These are phyloP conservation scores for Penicillium verrucosum DNA, from an alignment of 2,329 filamentous ascomycete species.

Conservation along the genomic window DNA sequence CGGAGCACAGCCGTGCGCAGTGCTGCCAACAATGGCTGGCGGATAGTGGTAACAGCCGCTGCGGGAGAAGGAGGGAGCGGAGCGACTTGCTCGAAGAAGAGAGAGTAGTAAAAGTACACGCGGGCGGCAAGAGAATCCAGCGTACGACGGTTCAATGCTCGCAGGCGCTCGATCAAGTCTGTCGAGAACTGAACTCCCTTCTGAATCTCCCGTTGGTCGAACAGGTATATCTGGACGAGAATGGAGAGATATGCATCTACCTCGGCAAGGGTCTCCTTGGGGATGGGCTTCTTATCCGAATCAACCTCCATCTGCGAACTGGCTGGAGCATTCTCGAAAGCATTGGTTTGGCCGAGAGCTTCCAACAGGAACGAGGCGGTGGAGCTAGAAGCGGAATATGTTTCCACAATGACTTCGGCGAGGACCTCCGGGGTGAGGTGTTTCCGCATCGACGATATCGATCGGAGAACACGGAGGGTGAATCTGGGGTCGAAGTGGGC, in stretches of 20 bases:
- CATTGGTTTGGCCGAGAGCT: slow-evolving; percentile 65
- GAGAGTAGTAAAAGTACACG: slow-evolving; percentile 95
- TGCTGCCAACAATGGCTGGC: slow-evolving; percentile 79
- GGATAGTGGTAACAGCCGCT: slow-evolving; percentile 80
- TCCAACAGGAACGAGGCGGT: slow-evolving; percentile 68
- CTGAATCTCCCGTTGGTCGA: slow-evolving; percentile 77
- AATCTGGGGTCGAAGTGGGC: slow-evolving; percentile 92
- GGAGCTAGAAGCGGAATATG: slow-evolving; percentile 66
- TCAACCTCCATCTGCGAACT: slow-evolving; percentile 72
- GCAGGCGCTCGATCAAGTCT: slow-evolving; percentile 77
- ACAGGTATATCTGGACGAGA: slow-evolving; percentile 79
- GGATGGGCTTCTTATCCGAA: slow-evolving; percentile 60
- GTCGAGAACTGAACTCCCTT: slow-evolving; percentile 81
- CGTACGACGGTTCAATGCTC: slow-evolving; percentile 85
- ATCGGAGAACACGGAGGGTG: slow-evolving; percentile 86
- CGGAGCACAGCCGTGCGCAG: slow-evolving; percentile 92
- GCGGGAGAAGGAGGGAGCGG: slow-evolving; percentile 85
- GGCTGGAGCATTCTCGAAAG: slow-evolving; percentile 58
- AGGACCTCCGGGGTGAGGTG: slow-evolving; percentile 78
- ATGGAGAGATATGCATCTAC: slow-evolving; percentile 87
- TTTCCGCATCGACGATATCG: slow-evolving; percentile 94
- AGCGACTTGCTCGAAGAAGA: slow-evolving; percentile 88
- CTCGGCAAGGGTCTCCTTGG: slow-evolving; percentile 78
- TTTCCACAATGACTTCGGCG: slow-evolving; percentile 74
- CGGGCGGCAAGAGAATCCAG: slow-evolving; percentile 91